A percentile compares a stretch with the other conserved stretches of the same genome.
phyloP scores from a whole-genome alignment of 140 eudicot genomes.

The Bidens hawaiensis region DNA sequence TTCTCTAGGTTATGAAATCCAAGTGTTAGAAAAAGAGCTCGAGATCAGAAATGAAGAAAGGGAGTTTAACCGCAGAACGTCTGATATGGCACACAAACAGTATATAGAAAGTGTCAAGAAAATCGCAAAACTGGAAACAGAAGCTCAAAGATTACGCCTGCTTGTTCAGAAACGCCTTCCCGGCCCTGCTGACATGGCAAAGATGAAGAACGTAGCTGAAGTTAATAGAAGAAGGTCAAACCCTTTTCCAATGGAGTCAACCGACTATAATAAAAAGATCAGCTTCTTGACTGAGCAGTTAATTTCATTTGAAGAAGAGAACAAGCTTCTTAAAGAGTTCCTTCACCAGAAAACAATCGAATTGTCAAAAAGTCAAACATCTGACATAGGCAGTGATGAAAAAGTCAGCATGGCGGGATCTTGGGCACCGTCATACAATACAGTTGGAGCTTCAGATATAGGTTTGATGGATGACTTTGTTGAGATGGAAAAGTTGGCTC shows the following conservation, averaged over 20 bases:
- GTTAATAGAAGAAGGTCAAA: slow-evolving; percentile 55
- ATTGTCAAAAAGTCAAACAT: slow-evolving; percentile 31
- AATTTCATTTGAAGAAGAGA: slow-evolving; percentile 64
- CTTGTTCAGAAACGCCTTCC: slow-evolving; percentile 82
- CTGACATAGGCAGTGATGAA: slow-evolving; percentile 82
- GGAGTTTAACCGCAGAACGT: slow-evolving; percentile 63
- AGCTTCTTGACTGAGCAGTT: slow-evolving; percentile 52
- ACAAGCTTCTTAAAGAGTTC: slow-evolving; percentile 57
- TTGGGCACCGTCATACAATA: slow-evolving; percentile 42
- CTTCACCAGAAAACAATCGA: slow-evolving; percentile 44
- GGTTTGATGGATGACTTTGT: slow-evolving; percentile 90
- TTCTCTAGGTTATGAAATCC: slow-evolving; percentile 76
- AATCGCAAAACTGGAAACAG: slow-evolving; percentile 78
- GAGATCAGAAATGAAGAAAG: slow-evolving; percentile 88
- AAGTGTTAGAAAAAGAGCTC: slow-evolving; percentile 77
- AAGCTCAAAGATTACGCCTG: slow-evolving; percentile 78
- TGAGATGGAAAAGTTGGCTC: slow-evolving; percentile 92
- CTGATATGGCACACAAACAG: slow-evolving; percentile 72
- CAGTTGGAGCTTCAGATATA: slow-evolving; percentile 65
- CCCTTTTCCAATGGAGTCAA: slow-evolving; percentile 36
- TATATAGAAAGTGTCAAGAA: slow-evolving; percentile 69
- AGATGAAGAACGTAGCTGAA: slow-evolving; percentile 64
- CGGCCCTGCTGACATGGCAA: slow-evolving; percentile 76
- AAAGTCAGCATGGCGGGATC: slow-evolving; percentile 67
- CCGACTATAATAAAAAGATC: slow-evolving; percentile 43